Evolutionary conservation across 371 early-diverging fungal species (phyloP), one percentile per base, ranked within the genome.

Genomic region (Fennellomyces sp.): DNA sequence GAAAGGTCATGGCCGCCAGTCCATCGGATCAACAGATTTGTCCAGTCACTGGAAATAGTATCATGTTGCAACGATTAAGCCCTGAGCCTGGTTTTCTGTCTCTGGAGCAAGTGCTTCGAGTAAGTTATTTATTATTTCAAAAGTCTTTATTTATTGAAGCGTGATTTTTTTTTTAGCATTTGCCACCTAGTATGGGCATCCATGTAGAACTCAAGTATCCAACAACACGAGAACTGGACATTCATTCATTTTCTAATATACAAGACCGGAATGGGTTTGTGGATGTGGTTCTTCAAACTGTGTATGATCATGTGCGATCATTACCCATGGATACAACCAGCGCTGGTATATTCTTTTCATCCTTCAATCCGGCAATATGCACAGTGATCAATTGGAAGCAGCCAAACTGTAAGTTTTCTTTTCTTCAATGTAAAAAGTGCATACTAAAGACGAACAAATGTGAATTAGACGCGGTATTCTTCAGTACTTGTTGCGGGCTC

Each of bases 331-430:
- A 68, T 51, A 70, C 66, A 1, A 59, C 57, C 21, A 75, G 73
- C 31, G 66, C 73, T 15, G 69, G 69, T 52, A 60, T 80, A 19
- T 76, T 97, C 70, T 95, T 96, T 68, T 89, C 91, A 11, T 93
- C 94, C 0, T 92, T 93, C 75, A 94, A 94, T 69, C 94, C 96
- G 13, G 76, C 85, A 15, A 88, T 95, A 6, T 97, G 98, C 76
- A 91, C 91, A 35, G 90, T 94, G 5, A 73, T 96, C 48, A 97
- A 94, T 73, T 96, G 96, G 97, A 97, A 97, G 73, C 98, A 97
- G 67, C 97, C 97, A 31, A 96, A 97, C 70, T 97, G 86, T 90
- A 76, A 73, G 87, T 80, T 45, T 45, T 45, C 17, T 39, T 39
- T 39, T 39, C 1, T n/a, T n/a, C 7, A 17, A 31, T 29, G 33